Evolutionary conservation across 306 rosid species (phyloP).

Genomic region (Prunus mongolica): DNA sequence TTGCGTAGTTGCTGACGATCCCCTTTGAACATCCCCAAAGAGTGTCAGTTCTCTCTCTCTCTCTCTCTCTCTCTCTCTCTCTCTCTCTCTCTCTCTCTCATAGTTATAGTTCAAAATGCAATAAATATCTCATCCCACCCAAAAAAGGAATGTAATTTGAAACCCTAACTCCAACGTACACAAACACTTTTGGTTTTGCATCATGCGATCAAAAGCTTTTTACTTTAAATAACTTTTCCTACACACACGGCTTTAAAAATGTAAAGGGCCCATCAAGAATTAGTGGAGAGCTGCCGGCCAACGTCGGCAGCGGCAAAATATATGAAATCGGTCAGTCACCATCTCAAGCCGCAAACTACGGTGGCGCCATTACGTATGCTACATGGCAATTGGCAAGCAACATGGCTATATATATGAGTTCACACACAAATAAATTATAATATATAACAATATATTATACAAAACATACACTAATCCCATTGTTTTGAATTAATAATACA

Average conservation of each 20-base stretch:
- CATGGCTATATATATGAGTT: constrained; percentile 13
- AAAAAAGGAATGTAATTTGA: background rate
- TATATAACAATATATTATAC: background rate
- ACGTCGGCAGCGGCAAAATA: constrained; percentile 30
- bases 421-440: constrained; percentile 1
- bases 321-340: constrained; percentile 8
- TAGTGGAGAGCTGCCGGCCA: constrained; percentile 27
- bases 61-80: too few relatives aligned
- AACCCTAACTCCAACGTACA: constrained; percentile 25
- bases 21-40: background rate
- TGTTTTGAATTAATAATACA: background rate
- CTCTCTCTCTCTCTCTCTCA: background rate
- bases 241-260: constrained; percentile 22
- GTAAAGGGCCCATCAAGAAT: constrained; percentile 12
- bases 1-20: constrained; percentile 23
- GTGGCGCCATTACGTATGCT: constrained; percentile 29
- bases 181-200: background rate
- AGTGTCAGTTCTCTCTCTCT: constrained; percentile 13
- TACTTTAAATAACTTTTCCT: constrained; percentile 19
- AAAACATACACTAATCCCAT: background rate
- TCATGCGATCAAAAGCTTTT: background rate
- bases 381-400: constrained; percentile 14
- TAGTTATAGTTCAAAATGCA: background rate
- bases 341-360: constrained; percentile 39
- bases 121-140: background rate